Evolutionary conservation across 192 early-diverging fungal species (phyloP), one percentile per base, ranked within the genome.

Genomic region (Umbelopsis sp.): DNA sequence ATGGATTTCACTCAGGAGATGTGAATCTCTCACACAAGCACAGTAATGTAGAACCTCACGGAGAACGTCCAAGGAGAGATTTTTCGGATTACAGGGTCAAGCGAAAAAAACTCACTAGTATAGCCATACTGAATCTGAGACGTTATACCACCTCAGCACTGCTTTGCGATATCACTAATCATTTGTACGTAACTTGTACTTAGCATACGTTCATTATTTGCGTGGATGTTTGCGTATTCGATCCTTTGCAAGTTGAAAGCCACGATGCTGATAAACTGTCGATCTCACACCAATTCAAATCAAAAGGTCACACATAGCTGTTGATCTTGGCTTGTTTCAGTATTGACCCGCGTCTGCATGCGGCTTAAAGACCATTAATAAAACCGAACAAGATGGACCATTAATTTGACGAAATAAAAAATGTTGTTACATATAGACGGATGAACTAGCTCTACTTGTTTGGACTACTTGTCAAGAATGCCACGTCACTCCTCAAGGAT

Each of bases 281-380:
- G 56, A 62, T 62, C 56, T 11, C 56, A 32, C 29, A 34, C 56
- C 11, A 49, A 17, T 16, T 49, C n/a, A 21, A 49, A 49, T 62
- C 11, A 62, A 52, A 22, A 4, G 56, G 26, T 20, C 56, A 34
- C 29, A 36, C 26, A 32, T n/a, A 34, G 56, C 1, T 62, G 56
- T 34, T 34, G 56, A 62, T 62, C 56, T 34, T 62, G 22, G 20
- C 56, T 62, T 7, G 31, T 62, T 62, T 62, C 29, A 34, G 56
- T 31, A 62, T 62, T 62, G 56, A 62, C 56, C 56, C 56, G 56
- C 56, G 56, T 31, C 56, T 36, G 47, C n/a, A 49, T 21, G n/a
- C n/a, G 47, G 47, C 47, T 21, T 41, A 41, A 41, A 41, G 29
- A 17, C 31, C 56, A 62, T 62, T 26, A 62, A 17, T 4, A 12